Conservation (phyloP, 2,329 filamentous ascomycete species). For the Boeremia lycopersici region DNA sequence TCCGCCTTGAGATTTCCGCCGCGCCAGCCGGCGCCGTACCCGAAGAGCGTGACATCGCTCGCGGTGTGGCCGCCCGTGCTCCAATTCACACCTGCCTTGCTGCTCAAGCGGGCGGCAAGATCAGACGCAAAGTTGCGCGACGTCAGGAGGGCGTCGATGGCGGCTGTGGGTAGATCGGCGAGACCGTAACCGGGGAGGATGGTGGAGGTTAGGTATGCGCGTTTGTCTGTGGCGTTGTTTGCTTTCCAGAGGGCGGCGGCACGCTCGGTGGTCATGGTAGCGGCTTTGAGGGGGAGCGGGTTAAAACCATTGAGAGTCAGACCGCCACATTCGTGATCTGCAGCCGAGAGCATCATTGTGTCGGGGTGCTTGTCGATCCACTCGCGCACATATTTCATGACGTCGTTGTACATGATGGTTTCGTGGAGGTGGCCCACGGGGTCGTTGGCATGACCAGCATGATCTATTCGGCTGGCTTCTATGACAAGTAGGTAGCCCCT, state of each 20-base stretch:
- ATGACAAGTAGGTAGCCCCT: conserved; percentile 52
- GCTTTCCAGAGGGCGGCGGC: conserved; percentile 33
- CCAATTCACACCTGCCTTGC: conserved; percentile 45
- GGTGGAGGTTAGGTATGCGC: conserved; percentile 29
- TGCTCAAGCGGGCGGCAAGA: conserved; percentile 38
- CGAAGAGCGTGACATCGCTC: conserved; percentile 47
- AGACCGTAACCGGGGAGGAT: conserved; percentile 43
- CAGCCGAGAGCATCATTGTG: conserved; percentile 49
- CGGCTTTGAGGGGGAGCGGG: conserved; percentile 39
- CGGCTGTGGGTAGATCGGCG: conserved; percentile 20
- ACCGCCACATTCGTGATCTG: conserved; percentile 52
- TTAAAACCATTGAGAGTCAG: conserved; percentile 49
- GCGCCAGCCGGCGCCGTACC: conserved; percentile 36
- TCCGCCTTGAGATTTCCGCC: conserved; percentile 23
- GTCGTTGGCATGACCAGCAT: conserved; percentile 35
- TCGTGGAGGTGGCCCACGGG: conserved; percentile 43
- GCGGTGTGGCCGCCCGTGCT: conserved; percentile 47
- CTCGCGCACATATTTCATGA: conserved; percentile 45
- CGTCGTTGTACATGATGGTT: conserved; percentile 50
- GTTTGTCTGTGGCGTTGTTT: conserved; percentile 42
- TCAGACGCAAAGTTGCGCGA: conserved; percentile 33
- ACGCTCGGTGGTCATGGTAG: conserved; percentile 41
- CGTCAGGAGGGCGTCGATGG: conserved; percentile 36
- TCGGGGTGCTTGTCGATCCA: conserved; percentile 51
- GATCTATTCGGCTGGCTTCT: conserved; percentile 31